Evolutionary conservation across 305 asterid species (phyloP).

Genomic region (Fraxinus ornus): DNA sequence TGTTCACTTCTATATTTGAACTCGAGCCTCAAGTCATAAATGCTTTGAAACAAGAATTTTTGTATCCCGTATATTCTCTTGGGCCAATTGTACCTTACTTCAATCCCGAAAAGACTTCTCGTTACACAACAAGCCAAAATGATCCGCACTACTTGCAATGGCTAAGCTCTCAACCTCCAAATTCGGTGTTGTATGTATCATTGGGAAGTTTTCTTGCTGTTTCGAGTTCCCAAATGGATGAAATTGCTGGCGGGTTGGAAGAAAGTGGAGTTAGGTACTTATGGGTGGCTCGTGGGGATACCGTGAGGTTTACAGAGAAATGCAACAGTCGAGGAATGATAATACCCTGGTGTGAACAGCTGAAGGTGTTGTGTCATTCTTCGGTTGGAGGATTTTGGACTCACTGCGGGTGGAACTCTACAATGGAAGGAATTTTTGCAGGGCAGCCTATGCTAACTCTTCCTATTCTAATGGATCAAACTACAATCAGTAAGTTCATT

Average conservation of each 20-base stretch:
- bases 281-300: slow-evolving; percentile 68
- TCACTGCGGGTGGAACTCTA: slow-evolving; percentile 63
- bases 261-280: slow-evolving; percentile 53
- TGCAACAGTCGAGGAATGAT: slow-evolving; percentile 38
- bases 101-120: slow-evolving; percentile 23
- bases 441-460: slow-evolving; percentile 53
- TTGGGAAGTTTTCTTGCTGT: slow-evolving; percentile 56
- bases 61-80: slow-evolving; percentile 45
- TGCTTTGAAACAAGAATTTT: slow-evolving; percentile 40
- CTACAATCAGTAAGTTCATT: slow-evolving; percentile 38
- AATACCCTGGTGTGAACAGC: slow-evolving; percentile 59
- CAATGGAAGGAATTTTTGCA: slow-evolving; percentile 45
- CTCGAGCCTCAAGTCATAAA: slow-evolving; percentile 40
- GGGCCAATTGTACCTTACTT: slow-evolving; percentile 60
- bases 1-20: slow-evolving; percentile 39
- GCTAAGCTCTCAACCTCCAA: slow-evolving; percentile 46
- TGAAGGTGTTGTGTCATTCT: slow-evolving; percentile 47
- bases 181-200: slow-evolving; percentile 49
- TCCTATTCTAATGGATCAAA: slow-evolving; percentile 54
- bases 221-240: slow-evolving; percentile 54
- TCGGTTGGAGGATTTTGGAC: slow-evolving; percentile 65
- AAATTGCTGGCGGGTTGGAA: slow-evolving; percentile 43
- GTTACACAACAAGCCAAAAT: slow-evolving; percentile 18
- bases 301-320: slow-evolving; percentile 31
- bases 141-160: slow-evolving; percentile 34